Base-by-base conservation (phyloP, 2,329 filamentous ascomycete genomes). In the Colletotrichum falcatum region DNA sequence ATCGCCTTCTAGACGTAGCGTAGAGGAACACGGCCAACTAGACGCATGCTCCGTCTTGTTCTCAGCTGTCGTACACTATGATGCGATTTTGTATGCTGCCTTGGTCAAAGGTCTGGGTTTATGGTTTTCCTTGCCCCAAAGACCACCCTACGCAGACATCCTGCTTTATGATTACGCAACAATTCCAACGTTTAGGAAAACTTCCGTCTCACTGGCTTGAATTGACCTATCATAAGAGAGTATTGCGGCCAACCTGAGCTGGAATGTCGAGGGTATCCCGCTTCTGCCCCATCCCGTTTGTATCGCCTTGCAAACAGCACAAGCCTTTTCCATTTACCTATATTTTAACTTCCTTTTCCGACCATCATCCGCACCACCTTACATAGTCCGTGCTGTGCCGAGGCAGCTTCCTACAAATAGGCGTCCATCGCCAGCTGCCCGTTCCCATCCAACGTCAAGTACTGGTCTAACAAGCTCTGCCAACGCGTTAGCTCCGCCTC, bases 381-480 rank as follows among this genome's bases (percentile, higher is more conserved):
- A 9, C 3, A 9, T 55, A 35, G 9, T 8, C 51, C 8, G 14
- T 14, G 11, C n/a, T 11, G 20, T 18, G 23, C 2, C 14, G 11
- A 11, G 37, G 23, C 1, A 14, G 9, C 5, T 18, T 35, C 1
- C n/a, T 23, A 48, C 30, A 35, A 3, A n/a, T 42, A 35, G 3
- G 37, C 12, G 30, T 61, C 42, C 68, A 61, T 60, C 20, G 58
- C 42, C 9, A 60, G 30, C 44, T 71, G 44, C 20, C 59, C 65
- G 28, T 49, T 63, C 12, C 56, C 51, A n/a, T 63, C 65, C n/a
- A 46, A 56, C 33, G 44, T 64, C 37, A 78, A 58, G 58, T 77
- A 77, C 33, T 78, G 74, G 61, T 80, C 76, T 53, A 81, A 75
- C 18, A 74, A 75, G 37, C 73, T 73, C 76, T 80, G 56, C 44